Evolutionary conservation across 805 yeast species (phyloP), one percentile per base, ranked within the genome.

Genomic region (Kazachstania taianensis): DNA sequence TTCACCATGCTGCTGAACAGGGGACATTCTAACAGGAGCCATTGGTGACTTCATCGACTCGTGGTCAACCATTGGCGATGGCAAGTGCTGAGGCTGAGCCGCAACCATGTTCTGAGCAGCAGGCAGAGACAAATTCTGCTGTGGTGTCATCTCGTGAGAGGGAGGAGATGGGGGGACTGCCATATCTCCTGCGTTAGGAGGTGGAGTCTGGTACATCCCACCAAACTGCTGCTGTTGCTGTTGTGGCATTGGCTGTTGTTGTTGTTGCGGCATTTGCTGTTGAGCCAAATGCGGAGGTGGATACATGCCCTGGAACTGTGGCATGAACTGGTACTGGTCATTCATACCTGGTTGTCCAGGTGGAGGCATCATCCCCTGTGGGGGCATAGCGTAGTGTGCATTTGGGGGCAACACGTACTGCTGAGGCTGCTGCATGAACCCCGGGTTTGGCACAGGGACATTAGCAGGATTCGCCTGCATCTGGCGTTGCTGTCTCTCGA

Each of bases 401-500:
- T 26, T 42, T 10, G 40, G 44, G 22, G 44, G 43, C 33, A 48
- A 46, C 20, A 52, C 41, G 22, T 14, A 17, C 10, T 31, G 33
- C 18, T 26, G 44, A 8, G 40, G 44, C 27, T 42, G 41, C 33
- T 49, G 47, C 22, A 52, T 41, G 23, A 46, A 45, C 18, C 44
- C 52, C n/a, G 17, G 28, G 3, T 23, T 20, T 22, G 32, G 33
- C 5, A 26, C 36, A 20, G 34, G 34, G 17, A 9, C 6, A 18
- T 22, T 31, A 15, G 24, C 22, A 15, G 52, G 49, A 33, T 42
- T 55, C 35, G 20, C 36, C 36, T 51, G 59, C 35, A 44, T 42
- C 41, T 52, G 62, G 27, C 53, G 59, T 34, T 48, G 59, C 40
- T 55, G 63, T 36, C 94, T 84, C 61, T 86, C 95, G 44, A 86